These are phyloP conservation scores for Fraxinus sp. DNA, from an alignment of 305 asterid species.

Conservation along the genomic window DNA sequence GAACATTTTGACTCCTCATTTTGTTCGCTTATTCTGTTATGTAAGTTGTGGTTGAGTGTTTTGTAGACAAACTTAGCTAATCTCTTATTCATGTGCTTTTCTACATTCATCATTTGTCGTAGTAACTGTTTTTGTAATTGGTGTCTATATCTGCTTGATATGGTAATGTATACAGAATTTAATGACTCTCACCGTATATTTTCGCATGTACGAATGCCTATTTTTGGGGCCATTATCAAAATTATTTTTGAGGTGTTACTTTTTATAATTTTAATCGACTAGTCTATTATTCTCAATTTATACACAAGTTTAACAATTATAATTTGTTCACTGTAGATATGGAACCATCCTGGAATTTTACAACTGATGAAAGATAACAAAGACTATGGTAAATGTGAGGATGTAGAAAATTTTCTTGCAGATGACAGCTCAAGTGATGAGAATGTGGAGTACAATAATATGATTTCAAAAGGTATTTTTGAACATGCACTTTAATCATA, in stretches of 20 bases:
- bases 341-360: constrained; percentile 99
- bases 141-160: neutral
- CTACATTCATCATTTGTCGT: neutral
- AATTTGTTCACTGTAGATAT: constrained; percentile 57
- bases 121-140: neutral
- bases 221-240: neutral
- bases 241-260: neutral
- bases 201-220: neutral
- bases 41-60: neutral
- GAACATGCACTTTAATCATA: neutral
- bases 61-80: neutral
- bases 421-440: constrained; percentile 92
- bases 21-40: neutral
- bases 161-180: neutral
- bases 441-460: constrained; percentile 54
- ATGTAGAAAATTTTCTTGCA: constrained; percentile 61
- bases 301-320: neutral
- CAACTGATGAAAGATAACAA: constrained; percentile 80
- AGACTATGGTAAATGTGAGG: constrained; percentile 65
- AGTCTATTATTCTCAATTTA: neutral
- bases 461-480: constrained; percentile 75
- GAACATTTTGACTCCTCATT: neutral
- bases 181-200: neutral
- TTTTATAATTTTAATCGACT: neutral
- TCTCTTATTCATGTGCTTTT: neutral